These are phyloP conservation scores for Oehlia diaphana DNA, from an alignment of 192 early-diverging fungal genomes.

Conservation along the genomic window DNA sequence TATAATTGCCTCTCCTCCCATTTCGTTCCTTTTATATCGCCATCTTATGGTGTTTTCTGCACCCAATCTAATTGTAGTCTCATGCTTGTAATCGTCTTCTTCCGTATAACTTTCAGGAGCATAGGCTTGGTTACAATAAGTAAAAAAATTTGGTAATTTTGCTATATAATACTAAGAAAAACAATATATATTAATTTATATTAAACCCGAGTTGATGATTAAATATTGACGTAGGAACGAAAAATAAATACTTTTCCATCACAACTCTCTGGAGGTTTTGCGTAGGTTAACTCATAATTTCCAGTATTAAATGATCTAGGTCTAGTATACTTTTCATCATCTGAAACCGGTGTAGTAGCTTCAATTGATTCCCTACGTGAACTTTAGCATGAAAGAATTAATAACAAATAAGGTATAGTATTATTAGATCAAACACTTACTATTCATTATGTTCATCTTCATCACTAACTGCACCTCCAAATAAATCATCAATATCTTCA, in stretches of 20 bases:
- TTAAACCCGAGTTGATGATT: not conserved
- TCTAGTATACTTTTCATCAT: not conserved
- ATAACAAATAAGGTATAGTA: not conserved
- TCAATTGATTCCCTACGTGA: not conserved
- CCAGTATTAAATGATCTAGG: not conserved
- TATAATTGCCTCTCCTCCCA: constrained; percentile 7
- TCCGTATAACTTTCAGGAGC: constrained; percentile 53
- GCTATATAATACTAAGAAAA: not conserved
- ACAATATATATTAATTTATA: not conserved
- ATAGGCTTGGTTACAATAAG: constrained; percentile 65
- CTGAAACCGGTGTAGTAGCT: not conserved
- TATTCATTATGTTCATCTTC: not conserved
- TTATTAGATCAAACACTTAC: not conserved
- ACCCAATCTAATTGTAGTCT: constrained; percentile 45
- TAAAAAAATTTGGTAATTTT: constrained; percentile 69
- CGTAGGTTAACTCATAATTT: not conserved
- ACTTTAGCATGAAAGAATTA: not conserved
- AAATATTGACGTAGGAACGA: not conserved
- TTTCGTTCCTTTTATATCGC: constrained; percentile 52
- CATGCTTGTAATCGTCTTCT: constrained; percentile 33
- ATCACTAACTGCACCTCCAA: constrained; percentile 13
- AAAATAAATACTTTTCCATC: not conserved
- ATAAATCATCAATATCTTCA: constrained; percentile 6
- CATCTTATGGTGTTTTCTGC: constrained; percentile 79
- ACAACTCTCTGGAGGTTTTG: not conserved